Percentiles rank a stretch among this genome's conserved stretches.
These are phyloP conservation scores for Phanerochaete carnosa DNA, from an alignment of 768 basidiomycete genomes.

Conservation along the genomic window DNA sequence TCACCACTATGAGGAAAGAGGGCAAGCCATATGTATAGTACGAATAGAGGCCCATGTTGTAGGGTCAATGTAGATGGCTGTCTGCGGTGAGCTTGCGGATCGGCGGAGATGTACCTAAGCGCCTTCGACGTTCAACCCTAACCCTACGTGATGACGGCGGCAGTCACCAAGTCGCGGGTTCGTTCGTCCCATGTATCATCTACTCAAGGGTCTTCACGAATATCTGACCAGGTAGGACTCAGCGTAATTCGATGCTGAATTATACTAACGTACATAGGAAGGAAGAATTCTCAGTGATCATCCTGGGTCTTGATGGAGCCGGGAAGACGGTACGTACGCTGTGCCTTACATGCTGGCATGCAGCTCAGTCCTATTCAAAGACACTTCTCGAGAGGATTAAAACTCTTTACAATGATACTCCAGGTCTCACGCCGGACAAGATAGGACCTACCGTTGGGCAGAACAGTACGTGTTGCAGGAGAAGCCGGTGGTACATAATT, in stretches of 20 bases:
- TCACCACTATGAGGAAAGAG: constrained; percentile 54
- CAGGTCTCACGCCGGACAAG: constrained; percentile 87
- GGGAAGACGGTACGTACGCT: constrained; percentile 73
- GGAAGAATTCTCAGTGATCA: constrained; percentile 91
- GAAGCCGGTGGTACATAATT: neutral
- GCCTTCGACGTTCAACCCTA: constrained; percentile 7
- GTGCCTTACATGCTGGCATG: neutral
- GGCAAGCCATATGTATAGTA: constrained; percentile 74
- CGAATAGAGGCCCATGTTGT: constrained; percentile 29
- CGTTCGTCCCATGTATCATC: constrained; percentile 74
- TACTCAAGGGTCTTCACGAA: constrained; percentile 88
- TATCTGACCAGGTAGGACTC: constrained; percentile 71
- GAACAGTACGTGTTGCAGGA: constrained; percentile 65
- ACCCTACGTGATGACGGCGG: neutral
- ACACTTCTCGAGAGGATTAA: constrained; percentile 92
- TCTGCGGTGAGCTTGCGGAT: constrained; percentile 10
- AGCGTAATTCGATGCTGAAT: neutral
- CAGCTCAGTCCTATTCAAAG: constrained; percentile 33
- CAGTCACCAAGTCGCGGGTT: neutral
- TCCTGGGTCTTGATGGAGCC: constrained; percentile 89
- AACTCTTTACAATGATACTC: constrained; percentile 82
- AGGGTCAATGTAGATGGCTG: constrained; percentile 6
- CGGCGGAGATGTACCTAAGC: neutral
- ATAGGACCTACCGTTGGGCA: constrained; percentile 97
- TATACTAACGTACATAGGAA: constrained; percentile 42